Percentiles rank a stretch among this genome's conserved stretches.
These are phyloP conservation scores for Pythium phragmiticola DNA, from an alignment of 352 stramenopile species.

Conservation along the genomic window DNA sequence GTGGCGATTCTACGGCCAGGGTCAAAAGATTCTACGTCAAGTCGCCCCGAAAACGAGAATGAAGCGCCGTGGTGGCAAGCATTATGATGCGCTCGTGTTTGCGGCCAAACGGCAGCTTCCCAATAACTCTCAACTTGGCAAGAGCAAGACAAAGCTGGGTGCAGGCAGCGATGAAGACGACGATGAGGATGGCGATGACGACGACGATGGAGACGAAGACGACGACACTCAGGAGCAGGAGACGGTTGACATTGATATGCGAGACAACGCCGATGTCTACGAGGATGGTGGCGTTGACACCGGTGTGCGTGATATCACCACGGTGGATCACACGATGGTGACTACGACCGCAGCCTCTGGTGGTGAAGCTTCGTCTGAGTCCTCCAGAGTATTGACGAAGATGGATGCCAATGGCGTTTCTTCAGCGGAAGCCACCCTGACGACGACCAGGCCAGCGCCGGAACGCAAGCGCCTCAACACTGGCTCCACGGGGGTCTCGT, in stretches of 20 bases:
- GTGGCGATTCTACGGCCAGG: conserved; percentile 90
- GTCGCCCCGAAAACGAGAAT: conserved; percentile 71
- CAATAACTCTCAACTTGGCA: conserved; percentile 71
- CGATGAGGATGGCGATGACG: conserved; percentile 29
- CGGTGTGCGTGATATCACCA: not conserved
- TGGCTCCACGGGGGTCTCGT: not conserved
- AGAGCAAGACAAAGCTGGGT: conserved; percentile 43
- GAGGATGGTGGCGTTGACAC: conserved; percentile 9
- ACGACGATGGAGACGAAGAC: conserved; percentile 25
- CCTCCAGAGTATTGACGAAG: not conserved
- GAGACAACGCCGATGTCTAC: too few relatives aligned
- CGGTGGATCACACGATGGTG: not conserved
- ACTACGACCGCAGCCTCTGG: not conserved
- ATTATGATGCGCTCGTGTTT: conserved; percentile 67
- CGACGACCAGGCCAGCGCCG: conserved; percentile 23
- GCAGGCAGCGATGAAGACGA: conserved; percentile 22
- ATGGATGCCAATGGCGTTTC: not conserved
- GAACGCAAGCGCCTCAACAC: conserved; percentile 8
- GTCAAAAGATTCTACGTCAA: conserved; percentile 69
- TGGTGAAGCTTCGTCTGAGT: not conserved
- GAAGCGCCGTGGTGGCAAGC: conserved; percentile 69
- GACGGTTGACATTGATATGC: not conserved
- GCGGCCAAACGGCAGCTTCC: conserved; percentile 79
- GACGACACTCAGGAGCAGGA: conserved; percentile 16
- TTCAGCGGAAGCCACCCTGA: not conserved